Base-by-base conservation (phyloP, 1,284 basidiomycete species). In the Malassezia globosa region DNA sequence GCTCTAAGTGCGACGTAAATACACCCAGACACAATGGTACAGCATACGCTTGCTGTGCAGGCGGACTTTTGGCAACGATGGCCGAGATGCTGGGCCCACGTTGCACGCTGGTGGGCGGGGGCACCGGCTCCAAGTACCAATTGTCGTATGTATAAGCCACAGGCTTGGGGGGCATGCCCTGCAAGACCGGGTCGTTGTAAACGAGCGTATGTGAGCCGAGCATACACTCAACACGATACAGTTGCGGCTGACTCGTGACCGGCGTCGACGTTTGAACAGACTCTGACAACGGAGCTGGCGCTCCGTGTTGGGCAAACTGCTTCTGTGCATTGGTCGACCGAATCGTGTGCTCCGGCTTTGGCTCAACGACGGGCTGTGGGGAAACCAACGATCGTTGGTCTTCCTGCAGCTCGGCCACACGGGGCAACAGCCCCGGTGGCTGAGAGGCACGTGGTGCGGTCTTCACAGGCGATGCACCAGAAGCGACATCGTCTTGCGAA, bases 61-160 rank as follows among this genome's bases (percentile, higher is more conserved):
- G 16, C 21, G 35, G 35, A 21, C 37, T 24, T 10, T 18, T 4
- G 21, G 22, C 37, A 7, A 24, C 37, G 6, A 24, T 39, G 18
- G 37, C 37, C 35, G 35, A 13, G 29, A 31, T 31, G 16, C 18
- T 18, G 6, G 27, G 16, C 37, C 7, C n/a, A 7, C 2, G 6
- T 22, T 25, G 39, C 39, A 16, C 24, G 19, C 25, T 41, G 3
- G 11, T 25, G 7, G 39, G 13, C n/a, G n/a, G n/a, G n/a, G 29
- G 29, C 29, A 31, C 29, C 26, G 24, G 42, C 24, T 43, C 42
- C 8, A 42, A 13, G 33, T 34, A 46, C 49, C 49, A 51, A 34
- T 46, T 42, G 22, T 51, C 49, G 37, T 42, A 51, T 35, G 49
- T 46, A 19, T 42, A 46, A 5, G 49, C 49, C 14, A 51, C 38